These are phyloP conservation scores for Aspergillus udagawae DNA, from an alignment of 2,329 filamentous ascomycete genomes.

Conservation along the genomic window DNA sequence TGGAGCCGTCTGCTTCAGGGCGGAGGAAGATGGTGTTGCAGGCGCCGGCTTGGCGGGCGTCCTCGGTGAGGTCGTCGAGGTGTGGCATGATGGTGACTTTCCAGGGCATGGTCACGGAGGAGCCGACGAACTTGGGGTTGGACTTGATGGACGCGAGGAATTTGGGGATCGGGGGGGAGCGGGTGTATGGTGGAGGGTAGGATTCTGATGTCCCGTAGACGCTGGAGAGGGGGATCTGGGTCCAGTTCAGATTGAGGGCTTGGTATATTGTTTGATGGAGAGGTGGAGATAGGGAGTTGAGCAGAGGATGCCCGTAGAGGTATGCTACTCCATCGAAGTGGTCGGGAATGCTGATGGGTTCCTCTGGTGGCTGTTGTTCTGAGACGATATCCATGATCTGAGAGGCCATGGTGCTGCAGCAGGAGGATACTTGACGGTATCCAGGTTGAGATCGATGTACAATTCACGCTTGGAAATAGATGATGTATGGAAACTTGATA, in stretches of 20 bases:
- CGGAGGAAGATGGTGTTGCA: conserved; percentile 74
- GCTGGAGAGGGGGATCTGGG: conserved; percentile 45
- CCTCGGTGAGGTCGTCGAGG: conserved; percentile 68
- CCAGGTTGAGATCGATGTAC: neutral
- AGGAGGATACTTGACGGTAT: neutral
- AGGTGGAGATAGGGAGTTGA: conserved; percentile 54
- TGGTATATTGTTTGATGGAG: conserved; percentile 54
- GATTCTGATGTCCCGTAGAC: conserved; percentile 25
- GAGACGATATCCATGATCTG: conserved; percentile 9
- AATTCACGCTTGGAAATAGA: too few species aligned
- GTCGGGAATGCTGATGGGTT: conserved; percentile 27
- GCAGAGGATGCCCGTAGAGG: conserved; percentile 54
- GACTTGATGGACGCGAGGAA: conserved; percentile 33
- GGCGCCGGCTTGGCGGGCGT: conserved; percentile 69
- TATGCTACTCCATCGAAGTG: conserved; percentile 50
- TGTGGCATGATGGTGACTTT: conserved; percentile 72
- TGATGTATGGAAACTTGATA: too few species aligned
- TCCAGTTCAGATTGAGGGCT: conserved; percentile 49
- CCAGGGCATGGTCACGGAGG: conserved; percentile 78
- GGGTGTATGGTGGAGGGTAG: conserved; percentile 33
- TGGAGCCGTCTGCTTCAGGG: conserved; percentile 39
- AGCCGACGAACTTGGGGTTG: conserved; percentile 50
- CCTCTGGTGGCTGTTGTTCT: conserved; percentile 19
- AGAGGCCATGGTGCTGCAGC: conserved; percentile 20
- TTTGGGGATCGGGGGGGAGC: conserved; percentile 31